Conservation (phyloP, 768 basidiomycete species). For the Russula lepida region DNA sequence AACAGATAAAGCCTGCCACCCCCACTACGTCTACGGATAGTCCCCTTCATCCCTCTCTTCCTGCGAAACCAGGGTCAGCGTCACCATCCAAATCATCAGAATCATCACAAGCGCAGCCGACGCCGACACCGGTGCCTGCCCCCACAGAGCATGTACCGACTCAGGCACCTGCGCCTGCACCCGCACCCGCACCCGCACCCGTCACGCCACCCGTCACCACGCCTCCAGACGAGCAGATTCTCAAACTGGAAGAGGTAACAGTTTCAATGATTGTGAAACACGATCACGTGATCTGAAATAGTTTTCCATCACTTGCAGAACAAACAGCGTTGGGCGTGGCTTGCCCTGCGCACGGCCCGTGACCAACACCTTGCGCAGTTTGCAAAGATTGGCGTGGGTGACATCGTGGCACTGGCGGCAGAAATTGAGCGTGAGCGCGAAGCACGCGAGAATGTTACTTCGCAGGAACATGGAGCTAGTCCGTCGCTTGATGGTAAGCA, state of each 20-base stretch:
- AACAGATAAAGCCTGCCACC: neutral
- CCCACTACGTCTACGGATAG: slow-evolving; percentile 19
- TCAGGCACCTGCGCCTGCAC: too few species aligned
- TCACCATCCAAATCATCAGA: slow-evolving; percentile 25
- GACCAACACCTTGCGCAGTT: slow-evolving; percentile 69
- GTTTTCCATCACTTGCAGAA: slow-evolving; percentile 36
- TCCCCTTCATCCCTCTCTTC: slow-evolving; percentile 26
- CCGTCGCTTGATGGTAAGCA: slow-evolving; percentile 5
- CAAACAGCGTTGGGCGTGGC: slow-evolving; percentile 73
- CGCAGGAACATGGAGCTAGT: slow-evolving; percentile 23
- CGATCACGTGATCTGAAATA: neutral
- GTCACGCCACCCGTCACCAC: slow-evolving; percentile 19
- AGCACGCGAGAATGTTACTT: slow-evolving; percentile 27
- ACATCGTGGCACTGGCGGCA: slow-evolving; percentile 37
- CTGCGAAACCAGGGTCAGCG: slow-evolving; percentile 54
- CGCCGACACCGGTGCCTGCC: too few species aligned
- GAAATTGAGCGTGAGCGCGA: slow-evolving; percentile 32
- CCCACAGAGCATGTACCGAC: too few species aligned
- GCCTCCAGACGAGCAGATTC: slow-evolving; percentile 41
- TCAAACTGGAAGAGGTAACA: slow-evolving; percentile 54
- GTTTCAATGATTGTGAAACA: neutral
- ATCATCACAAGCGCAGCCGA: slow-evolving; percentile 30
- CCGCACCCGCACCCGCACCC: neutral
- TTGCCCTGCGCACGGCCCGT: slow-evolving; percentile 68
- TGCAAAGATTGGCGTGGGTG: slow-evolving; percentile 73